Percentiles rank a stretch among this genome's conserved stretches.
phyloP scores from a whole-genome alignment of 1,139 yeast species.

The Suhomyces panamericanus region DNA sequence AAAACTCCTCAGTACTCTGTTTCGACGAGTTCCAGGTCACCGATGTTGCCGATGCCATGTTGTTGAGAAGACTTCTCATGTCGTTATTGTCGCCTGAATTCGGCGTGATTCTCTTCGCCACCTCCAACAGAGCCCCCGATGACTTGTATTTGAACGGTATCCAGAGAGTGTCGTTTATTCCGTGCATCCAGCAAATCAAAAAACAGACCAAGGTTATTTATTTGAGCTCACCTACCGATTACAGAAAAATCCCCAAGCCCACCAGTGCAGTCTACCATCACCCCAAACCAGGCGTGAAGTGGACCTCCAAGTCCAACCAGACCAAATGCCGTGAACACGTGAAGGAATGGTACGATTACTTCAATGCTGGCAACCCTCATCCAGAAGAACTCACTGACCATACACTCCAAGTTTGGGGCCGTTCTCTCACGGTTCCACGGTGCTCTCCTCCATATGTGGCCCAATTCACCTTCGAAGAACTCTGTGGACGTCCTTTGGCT shows the following conservation, averaged over 20 bases:
- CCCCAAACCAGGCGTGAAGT: slow-evolving; percentile 66
- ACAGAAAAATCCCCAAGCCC: slow-evolving; percentile 85
- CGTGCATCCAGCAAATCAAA: slow-evolving; percentile 83
- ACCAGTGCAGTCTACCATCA: slow-evolving; percentile 75
- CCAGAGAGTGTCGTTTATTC: slow-evolving; percentile 86
- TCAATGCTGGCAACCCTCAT: slow-evolving; percentile 54
- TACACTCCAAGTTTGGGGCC: slow-evolving; percentile 79
- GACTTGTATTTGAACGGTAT: slow-evolving; percentile 91
- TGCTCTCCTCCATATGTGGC: slow-evolving; percentile 82
- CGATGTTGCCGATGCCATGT: slow-evolving; percentile 98
- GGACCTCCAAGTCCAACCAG: slow-evolving; percentile 50
- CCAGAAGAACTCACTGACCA: slow-evolving; percentile 31
- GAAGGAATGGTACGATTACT: slow-evolving; percentile 75
- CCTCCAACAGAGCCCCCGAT: slow-evolving; percentile 93
- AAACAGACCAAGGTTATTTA: slow-evolving; percentile 72
- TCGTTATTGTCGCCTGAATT: slow-evolving; percentile 62
- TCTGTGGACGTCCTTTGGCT: slow-evolving; percentile 86
- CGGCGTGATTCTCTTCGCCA: slow-evolving; percentile 87
- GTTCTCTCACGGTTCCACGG: slow-evolving; percentile 71
- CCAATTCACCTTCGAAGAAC: slow-evolving; percentile 78
- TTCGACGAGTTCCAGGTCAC: slow-evolving; percentile 96
- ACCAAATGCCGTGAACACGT: slow-evolving; percentile 64
- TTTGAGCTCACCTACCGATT: slow-evolving; percentile 89
- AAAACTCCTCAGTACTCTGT: slow-evolving; percentile 74
- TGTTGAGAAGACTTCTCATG: slow-evolving; percentile 71